A percentile compares a stretch with the other conserved stretches of the same genome.
phyloP scores from a whole-genome alignment of 768 basidiomycete species.

The Mycena latifolia region DNA sequence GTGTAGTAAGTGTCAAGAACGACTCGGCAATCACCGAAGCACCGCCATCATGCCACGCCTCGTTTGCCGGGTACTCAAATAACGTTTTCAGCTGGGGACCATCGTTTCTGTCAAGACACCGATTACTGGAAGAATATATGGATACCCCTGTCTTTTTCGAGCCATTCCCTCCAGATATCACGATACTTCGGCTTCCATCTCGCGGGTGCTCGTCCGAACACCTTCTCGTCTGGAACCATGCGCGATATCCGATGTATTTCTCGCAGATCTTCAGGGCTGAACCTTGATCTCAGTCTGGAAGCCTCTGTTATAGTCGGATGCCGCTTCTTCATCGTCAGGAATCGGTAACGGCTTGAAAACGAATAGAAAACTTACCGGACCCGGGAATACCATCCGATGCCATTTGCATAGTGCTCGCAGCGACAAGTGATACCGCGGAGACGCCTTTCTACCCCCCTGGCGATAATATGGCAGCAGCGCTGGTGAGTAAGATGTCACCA shows the following conservation, averaged over 20 bases:
- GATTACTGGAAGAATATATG: slow-evolving; percentile 18
- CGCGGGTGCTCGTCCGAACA: slow-evolving; percentile 40
- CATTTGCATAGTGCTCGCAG: slow-evolving; percentile 56
- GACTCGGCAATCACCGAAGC: too few species aligned
- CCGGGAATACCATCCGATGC: slow-evolving; percentile 59
- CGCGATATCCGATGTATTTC: slow-evolving; percentile 58
- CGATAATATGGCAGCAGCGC: slow-evolving; percentile 56
- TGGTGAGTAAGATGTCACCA: slow-evolving; percentile 49
- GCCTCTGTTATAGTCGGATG: slow-evolving; percentile 53
- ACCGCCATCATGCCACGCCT: too few species aligned
- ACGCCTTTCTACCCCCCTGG: slow-evolving; percentile 30
- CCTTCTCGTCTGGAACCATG: slow-evolving; percentile 51
- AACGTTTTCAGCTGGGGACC: too few species aligned
- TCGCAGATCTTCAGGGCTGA: slow-evolving; percentile 51
- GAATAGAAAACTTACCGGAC: slow-evolving; percentile 49
- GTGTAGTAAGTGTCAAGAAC: too few species aligned
- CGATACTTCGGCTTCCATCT: slow-evolving; percentile 45
- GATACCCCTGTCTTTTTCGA: slow-evolving; percentile 37
- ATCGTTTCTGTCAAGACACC: too few species aligned
- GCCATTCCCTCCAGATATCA: slow-evolving; percentile 54
- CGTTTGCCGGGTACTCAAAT: too few species aligned
- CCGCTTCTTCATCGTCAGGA: slow-evolving; percentile 36
- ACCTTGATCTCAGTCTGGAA: slow-evolving; percentile 45
- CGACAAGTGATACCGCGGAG: slow-evolving; percentile 44
- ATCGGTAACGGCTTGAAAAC: not conserved